Percentiles rank a stretch among this genome's conserved stretches.
Evolutionary conservation across 2,329 filamentous ascomycete genomes (phyloP).

Genomic region (Bipolaris oryzae): DNA sequence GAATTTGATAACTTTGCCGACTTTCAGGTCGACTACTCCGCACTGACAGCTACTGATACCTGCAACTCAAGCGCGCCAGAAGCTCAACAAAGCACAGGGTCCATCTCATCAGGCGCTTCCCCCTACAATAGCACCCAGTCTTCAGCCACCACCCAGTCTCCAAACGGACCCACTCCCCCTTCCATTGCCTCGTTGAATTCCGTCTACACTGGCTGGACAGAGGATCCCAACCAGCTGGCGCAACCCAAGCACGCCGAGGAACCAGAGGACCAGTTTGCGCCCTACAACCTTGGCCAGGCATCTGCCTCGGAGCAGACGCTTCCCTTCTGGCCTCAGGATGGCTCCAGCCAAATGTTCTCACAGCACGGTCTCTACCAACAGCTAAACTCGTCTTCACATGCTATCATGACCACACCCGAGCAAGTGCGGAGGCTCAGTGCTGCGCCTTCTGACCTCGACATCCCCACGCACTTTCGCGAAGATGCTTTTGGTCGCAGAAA

Average conservation of each 20-base stretch:
- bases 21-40: conserved; percentile 34
- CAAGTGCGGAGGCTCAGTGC: conserved; percentile 39
- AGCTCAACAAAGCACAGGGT: conserved; percentile 38
- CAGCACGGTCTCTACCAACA: conserved; percentile 46
- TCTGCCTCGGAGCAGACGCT: conserved; percentile 42
- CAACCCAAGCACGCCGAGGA: conserved; percentile 36
- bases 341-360: conserved; percentile 29
- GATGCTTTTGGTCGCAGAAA: conserved; percentile 45
- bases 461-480: conserved; percentile 37
- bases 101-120: conserved; percentile 43
- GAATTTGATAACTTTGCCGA: conserved; percentile 35
- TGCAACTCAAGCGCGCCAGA: conserved; percentile 33
- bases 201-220: conserved; percentile 47
- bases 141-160: conserved; percentile 39
- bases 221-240: conserved; percentile 33
- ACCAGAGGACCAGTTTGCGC: conserved; percentile 38
- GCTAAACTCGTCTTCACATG: conserved; percentile 44
- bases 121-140: conserved; percentile 46
- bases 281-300: conserved; percentile 39
- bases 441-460: conserved; percentile 41
- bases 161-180: conserved; percentile 38
- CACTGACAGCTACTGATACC: conserved; percentile 30
- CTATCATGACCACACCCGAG: conserved; percentile 43
- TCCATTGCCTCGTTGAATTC: conserved; percentile 47
- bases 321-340: conserved; percentile 37